phyloP scores from a whole-genome alignment of 345 rosid genomes.

The Ceriops zippeliana region DNA sequence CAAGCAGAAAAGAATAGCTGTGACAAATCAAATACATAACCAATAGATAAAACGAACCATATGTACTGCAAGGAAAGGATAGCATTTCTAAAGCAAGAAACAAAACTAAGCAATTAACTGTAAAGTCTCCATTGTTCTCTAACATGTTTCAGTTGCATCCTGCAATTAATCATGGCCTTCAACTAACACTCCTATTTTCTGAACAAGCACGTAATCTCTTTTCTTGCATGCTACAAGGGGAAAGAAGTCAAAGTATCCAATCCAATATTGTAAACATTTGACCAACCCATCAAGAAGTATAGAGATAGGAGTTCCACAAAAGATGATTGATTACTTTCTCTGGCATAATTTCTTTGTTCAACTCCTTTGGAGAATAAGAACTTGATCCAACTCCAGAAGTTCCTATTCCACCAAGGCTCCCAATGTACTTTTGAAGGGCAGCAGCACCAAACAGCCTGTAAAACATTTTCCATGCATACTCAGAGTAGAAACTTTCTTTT shows the following conservation, averaged over 20 bases:
- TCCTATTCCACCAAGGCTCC: slow-evolving; percentile 87
- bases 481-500: slow-evolving; percentile 15
- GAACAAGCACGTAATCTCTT: background rate
- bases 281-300: slow-evolving; percentile 3
- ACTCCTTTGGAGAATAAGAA: slow-evolving; percentile 79
- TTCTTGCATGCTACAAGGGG: background rate
- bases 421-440: slow-evolving; percentile 91
- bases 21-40: background rate
- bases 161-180: background rate
- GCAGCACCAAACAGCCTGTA: slow-evolving; percentile 93
- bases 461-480: slow-evolving; percentile 16
- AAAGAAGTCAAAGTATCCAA: background rate
- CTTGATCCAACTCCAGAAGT: slow-evolving; percentile 95
- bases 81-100: slow-evolving; percentile 1
- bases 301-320: slow-evolving; percentile 35
- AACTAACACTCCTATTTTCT: background rate
- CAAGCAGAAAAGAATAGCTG: slow-evolving; percentile 12
- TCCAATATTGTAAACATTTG: background rate
- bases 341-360: slow-evolving; percentile 81
- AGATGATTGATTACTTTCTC: slow-evolving; percentile 66
- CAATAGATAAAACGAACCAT: background rate
- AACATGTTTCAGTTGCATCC: slow-evolving; percentile 4
- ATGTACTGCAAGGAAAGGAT: slow-evolving; percentile 1
- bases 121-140: background rate
- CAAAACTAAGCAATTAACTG: background rate